Conservation (phyloP, 1,284 basidiomycete genomes). For the Heterobasidion annosum region DNA sequence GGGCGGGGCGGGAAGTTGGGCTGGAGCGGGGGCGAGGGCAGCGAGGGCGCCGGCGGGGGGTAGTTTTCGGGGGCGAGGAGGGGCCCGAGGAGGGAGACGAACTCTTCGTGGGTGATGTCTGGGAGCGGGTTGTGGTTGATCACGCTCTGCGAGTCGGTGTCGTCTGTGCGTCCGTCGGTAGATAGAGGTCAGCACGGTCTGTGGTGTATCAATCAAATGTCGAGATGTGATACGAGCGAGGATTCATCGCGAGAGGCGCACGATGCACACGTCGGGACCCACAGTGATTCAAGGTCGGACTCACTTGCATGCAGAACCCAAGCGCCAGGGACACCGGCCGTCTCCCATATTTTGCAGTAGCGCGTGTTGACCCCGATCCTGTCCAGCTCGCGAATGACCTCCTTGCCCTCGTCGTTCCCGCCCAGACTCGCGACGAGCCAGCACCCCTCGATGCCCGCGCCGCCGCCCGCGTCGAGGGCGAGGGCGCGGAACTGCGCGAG, state of each 20-base stretch:
- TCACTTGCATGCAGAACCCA: slow-evolving; percentile 69
- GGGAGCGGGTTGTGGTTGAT: slow-evolving; percentile 80
- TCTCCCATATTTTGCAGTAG: slow-evolving; percentile 66
- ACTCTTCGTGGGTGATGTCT: slow-evolving; percentile 77
- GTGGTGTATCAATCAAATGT: not conserved
- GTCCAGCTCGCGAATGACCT: slow-evolving; percentile 57
- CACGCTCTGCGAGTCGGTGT: slow-evolving; percentile 53
- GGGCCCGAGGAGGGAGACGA: slow-evolving; percentile 67
- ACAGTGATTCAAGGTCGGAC: slow-evolving; percentile 8
- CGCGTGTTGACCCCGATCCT: slow-evolving; percentile 57
- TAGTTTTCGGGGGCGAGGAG: slow-evolving; percentile 74
- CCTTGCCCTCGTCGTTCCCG: slow-evolving; percentile 57
- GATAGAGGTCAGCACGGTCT: not conserved
- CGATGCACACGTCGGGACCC: too few relatives aligned
- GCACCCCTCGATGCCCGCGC: slow-evolving; percentile 40
- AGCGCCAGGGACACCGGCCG: slow-evolving; percentile 65
- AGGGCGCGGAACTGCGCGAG: slow-evolving; percentile 49
- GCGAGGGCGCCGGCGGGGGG: slow-evolving; percentile 17
- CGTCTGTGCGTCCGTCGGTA: slow-evolving; percentile 27
- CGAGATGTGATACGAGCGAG: too few relatives aligned
- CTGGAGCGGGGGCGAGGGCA: slow-evolving; percentile 17
- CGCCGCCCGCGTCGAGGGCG: not conserved
- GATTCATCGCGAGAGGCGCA: too few relatives aligned
- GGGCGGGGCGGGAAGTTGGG: slow-evolving; percentile 15
- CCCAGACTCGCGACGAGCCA: slow-evolving; percentile 68